Conservation (phyloP, 176 grass and related monocot species). For the Cenchrus fungigraminus region DNA sequence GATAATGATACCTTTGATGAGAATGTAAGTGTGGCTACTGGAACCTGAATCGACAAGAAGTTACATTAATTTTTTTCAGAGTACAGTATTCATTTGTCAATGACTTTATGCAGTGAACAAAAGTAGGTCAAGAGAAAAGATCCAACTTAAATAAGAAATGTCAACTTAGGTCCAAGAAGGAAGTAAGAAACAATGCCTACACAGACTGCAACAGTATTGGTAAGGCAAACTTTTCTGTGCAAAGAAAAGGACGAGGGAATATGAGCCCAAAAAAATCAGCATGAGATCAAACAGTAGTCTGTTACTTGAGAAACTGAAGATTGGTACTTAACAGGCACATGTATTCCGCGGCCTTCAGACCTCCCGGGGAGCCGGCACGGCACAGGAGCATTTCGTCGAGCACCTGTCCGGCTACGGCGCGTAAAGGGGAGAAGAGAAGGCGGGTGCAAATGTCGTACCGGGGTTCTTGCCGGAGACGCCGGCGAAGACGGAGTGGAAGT, state of each 20-base stretch:
- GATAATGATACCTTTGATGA: too few species aligned
- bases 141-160: neutral
- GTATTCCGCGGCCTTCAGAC: too few species aligned
- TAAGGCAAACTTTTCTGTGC: neutral
- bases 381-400: conserved; percentile 31
- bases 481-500: conserved; percentile 63
- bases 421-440: neutral
- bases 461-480: conserved; percentile 67
- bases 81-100: neutral
- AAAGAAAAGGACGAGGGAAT: neutral
- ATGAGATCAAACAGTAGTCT: neutral
- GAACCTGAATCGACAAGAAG: too few species aligned
- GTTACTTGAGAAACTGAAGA: neutral
- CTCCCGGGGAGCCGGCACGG: neutral
- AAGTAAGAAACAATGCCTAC: neutral
- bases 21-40: too few species aligned
- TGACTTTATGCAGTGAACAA: neutral
- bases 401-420: neutral
- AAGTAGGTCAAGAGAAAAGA: neutral
- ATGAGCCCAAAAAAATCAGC: neutral
- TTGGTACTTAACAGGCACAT: neutral
- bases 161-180: neutral
- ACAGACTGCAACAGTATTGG: neutral
- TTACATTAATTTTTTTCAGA: neutral
- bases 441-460: neutral